Conservation (phyloP, 257 asterid genomes). For the Marsdenia floribunda region DNA sequence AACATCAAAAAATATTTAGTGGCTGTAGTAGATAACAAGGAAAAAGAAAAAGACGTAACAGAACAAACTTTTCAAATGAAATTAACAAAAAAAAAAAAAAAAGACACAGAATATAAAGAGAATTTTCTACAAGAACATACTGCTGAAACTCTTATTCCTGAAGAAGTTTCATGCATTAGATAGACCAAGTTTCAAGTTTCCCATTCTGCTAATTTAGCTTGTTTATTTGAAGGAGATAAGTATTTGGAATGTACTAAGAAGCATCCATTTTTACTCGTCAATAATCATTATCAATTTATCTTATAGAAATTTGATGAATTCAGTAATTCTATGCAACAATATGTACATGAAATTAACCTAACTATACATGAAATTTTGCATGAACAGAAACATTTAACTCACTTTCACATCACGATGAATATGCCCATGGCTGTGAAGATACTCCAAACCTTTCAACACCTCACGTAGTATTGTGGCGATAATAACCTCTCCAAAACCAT, state of each 20-base stretch:
- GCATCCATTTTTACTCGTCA: not conserved
- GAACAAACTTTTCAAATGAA: not conserved
- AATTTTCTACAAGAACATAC: not conserved
- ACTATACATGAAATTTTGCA: not conserved
- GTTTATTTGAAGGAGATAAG: not conserved
- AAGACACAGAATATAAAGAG: not conserved
- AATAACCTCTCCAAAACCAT: conserved; percentile 93
- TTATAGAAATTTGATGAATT: not conserved
- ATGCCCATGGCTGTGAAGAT: conserved; percentile 95
- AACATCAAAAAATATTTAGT: not conserved
- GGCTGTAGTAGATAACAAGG: not conserved
- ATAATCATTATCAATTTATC: not conserved
- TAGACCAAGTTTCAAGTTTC: not conserved
- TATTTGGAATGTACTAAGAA: not conserved
- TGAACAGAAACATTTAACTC: conserved; percentile 22
- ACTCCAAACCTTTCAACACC: conserved; percentile 82
- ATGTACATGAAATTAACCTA: not conserved
- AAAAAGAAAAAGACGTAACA: not conserved
- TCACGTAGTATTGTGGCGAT: conserved; percentile 92
- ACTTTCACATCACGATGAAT: conserved; percentile 98
- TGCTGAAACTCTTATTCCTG: not conserved
- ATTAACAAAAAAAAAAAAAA: not conserved
- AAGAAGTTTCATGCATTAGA: not conserved
- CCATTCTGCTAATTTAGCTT: not conserved
- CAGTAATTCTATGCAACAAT: conserved; percentile 2